Conservation (phyloP, 768 basidiomycete genomes). For the Tephrocybe sp. region DNA sequence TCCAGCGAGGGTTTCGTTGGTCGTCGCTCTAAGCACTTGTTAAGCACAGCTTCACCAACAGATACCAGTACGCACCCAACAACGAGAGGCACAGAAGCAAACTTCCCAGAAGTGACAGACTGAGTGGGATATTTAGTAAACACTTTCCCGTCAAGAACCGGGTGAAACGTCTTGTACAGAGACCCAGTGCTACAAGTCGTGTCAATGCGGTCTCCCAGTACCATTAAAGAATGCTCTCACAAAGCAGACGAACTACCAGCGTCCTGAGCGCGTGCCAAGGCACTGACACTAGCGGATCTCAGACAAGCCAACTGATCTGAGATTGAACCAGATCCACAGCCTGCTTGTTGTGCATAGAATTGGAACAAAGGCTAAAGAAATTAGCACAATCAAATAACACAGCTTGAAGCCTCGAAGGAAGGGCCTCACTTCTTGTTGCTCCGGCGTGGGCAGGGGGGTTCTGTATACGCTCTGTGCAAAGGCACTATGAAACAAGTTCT, state of each 20-base stretch:
- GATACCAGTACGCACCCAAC: constrained; percentile 44
- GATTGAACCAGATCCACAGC: constrained; percentile 42
- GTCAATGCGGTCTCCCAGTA: constrained; percentile 1
- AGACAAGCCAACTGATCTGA: constrained; percentile 44
- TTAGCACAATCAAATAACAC: neutral
- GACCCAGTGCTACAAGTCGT: constrained; percentile 30
- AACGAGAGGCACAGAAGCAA: constrained; percentile 54
- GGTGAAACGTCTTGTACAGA: constrained; percentile 48
- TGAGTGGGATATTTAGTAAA: constrained; percentile 51
- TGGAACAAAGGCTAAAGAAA: constrained; percentile 48
- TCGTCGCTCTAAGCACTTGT: constrained; percentile 40
- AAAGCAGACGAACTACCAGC: constrained; percentile 36
- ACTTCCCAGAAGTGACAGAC: constrained; percentile 43
- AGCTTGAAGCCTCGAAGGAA: neutral
- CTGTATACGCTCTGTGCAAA: constrained; percentile 66
- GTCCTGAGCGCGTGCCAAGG: constrained; percentile 57
- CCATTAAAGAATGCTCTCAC: constrained; percentile 30
- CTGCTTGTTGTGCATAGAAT: constrained; percentile 48
- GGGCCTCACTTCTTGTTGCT: constrained; percentile 49
- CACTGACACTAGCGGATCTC: constrained; percentile 48
- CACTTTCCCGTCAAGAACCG: constrained; percentile 54
- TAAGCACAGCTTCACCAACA: neutral
- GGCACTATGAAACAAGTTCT: constrained; percentile 48
- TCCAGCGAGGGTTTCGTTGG: constrained; percentile 57
- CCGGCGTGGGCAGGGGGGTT: constrained; percentile 47